Conservation (phyloP, 371 early-diverging fungal genomes). For the Funneliformis caledonium region DNA sequence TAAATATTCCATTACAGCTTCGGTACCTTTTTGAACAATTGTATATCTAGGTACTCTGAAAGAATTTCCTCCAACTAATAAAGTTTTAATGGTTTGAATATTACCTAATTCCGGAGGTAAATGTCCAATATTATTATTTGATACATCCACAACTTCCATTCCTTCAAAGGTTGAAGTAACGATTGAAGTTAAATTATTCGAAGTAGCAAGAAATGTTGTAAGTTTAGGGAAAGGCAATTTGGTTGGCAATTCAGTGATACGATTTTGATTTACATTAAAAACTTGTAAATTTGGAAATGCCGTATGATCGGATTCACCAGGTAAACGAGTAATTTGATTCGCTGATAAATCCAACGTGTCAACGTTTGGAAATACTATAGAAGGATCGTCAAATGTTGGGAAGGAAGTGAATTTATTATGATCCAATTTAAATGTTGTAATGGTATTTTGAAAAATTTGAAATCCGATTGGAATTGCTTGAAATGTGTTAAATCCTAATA, state of each 20-base stretch:
- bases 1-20: conserved; percentile 62
- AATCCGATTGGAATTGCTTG: conserved; percentile 50
- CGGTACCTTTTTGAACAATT: conserved; percentile 67
- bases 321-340: conserved; percentile 54
- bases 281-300: conserved; percentile 56
- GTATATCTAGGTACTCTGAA: conserved; percentile 70
- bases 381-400: conserved; percentile 43
- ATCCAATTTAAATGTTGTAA: conserved; percentile 55
- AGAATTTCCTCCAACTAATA: conserved; percentile 66
- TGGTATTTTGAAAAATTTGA: conserved; percentile 43
- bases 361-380: conserved; percentile 50
- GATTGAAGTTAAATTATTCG: conserved; percentile 59
- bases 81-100: conserved; percentile 52
- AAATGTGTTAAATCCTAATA: conserved; percentile 49
- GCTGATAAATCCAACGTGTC: conserved; percentile 55
- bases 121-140: conserved; percentile 62
- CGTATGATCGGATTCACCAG: conserved; percentile 15
- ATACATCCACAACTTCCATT: conserved; percentile 57
- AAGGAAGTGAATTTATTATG: conserved; percentile 57
- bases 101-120: conserved; percentile 66
- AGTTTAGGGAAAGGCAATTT: conserved; percentile 57
- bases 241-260: conserved; percentile 52
- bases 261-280: conserved; percentile 54
- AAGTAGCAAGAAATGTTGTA: conserved; percentile 51
- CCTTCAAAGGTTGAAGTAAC: conserved; percentile 53